Evolutionary conservation across 2,329 filamentous ascomycete species (phyloP).

Genomic region (Colletotrichum eleusines): DNA sequence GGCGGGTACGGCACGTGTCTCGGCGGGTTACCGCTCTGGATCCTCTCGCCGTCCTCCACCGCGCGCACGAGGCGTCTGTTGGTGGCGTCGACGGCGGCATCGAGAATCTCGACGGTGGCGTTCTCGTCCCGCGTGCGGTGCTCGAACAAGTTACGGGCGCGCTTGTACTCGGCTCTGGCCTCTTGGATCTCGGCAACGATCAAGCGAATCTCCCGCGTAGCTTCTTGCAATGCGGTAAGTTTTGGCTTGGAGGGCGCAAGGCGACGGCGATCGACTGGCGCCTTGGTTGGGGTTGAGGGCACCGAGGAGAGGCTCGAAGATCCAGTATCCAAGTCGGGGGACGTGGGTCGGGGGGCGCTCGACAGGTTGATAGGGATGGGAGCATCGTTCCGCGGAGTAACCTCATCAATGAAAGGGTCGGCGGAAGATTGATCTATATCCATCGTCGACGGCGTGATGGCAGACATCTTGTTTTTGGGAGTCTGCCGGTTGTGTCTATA

Average conservation of each 20-base stretch:
- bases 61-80: conserved; percentile 3
- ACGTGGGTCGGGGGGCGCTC: not conserved
- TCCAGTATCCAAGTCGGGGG: not conserved
- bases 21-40: not conserved
- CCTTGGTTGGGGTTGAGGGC: conserved; percentile 18
- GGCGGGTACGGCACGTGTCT: not conserved
- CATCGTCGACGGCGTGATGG: not conserved
- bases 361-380: not conserved
- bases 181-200: not conserved
- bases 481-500: not conserved
- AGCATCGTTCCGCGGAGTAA: not conserved
- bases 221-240: not conserved
- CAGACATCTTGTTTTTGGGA: not conserved
- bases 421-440: not conserved
- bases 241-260: not conserved
- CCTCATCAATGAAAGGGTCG: not conserved
- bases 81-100: not conserved
- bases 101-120: conserved; percentile 5
- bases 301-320: not conserved
- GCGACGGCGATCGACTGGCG: not conserved
- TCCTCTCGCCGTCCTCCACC: not conserved
- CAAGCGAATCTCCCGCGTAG: not conserved
- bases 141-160: not conserved
- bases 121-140: conserved; percentile 8
- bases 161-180: not conserved